Conservation (phyloP, 169 alveolate genomes). For the Miamiensis avidus region DNA sequence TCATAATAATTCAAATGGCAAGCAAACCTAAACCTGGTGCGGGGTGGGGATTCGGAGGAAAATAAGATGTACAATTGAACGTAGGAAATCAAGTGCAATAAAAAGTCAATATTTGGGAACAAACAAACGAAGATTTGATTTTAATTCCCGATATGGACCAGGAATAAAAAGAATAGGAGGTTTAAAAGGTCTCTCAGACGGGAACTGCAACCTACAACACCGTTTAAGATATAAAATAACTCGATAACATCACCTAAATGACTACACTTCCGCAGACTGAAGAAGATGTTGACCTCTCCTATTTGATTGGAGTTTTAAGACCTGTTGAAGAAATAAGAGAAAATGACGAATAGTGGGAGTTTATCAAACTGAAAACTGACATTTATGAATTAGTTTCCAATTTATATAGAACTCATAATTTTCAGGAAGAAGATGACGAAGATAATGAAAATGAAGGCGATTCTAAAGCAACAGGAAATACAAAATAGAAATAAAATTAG, state of each 20-base stretch:
- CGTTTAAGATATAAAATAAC: conserved; percentile 24
- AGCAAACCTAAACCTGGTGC: conserved; percentile 11
- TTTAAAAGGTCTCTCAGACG: conserved; percentile 6
- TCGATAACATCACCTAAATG: conserved; percentile 13
- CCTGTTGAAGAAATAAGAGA: conserved; percentile 31
- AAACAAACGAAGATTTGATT: conserved; percentile 29
- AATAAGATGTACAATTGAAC: conserved; percentile 5
- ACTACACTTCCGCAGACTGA: conserved; percentile 19
- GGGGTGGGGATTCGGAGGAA: conserved; percentile 42
- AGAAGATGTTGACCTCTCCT: conserved; percentile 27
- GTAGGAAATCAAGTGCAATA: conserved; percentile 14
- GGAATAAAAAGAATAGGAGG: conserved; percentile 22
- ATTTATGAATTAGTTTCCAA: conserved; percentile 30
- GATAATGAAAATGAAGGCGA: neutral
- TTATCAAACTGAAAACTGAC: conserved; percentile 33
- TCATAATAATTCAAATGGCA: conserved; percentile 21
- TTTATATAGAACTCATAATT: neutral
- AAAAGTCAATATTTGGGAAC: conserved; percentile 34
- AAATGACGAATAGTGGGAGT: conserved; percentile 35
- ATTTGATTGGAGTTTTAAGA: conserved; percentile 16
- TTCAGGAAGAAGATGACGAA: neutral
- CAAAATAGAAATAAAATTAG: no score
- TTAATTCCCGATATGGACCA: conserved; percentile 37
- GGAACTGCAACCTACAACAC: conserved; percentile 7
- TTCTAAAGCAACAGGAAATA: no score